A percentile compares a stretch with the other conserved stretches of the same genome.
phyloP scores from a whole-genome alignment of 306 rosid genomes.

The Pyrus communis region DNA sequence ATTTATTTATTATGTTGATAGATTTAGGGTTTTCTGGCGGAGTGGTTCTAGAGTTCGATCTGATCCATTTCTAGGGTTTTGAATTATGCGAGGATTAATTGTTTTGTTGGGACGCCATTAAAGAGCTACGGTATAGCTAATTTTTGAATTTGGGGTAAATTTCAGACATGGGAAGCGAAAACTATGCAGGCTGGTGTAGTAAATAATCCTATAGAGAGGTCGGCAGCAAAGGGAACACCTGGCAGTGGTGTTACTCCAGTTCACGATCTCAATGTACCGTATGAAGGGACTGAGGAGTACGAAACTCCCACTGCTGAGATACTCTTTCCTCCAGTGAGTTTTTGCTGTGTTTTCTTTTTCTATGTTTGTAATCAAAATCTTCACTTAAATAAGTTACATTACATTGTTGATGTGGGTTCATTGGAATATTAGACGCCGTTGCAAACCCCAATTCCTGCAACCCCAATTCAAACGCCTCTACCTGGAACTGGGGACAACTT shows the following conservation, averaged over 20 bases:
- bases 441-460: constrained; percentile 77
- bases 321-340: constrained; percentile 92
- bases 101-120: not conserved
- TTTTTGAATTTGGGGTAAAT: not conserved
- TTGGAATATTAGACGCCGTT: constrained; percentile 50
- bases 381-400: not conserved
- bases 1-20: not conserved
- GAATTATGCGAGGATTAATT: not conserved
- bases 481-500: constrained; percentile 66
- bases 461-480: constrained; percentile 89
- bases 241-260: constrained; percentile 89
- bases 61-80: constrained; percentile 28
- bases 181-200: constrained; percentile 84
- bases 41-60: constrained; percentile 50
- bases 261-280: constrained; percentile 96
- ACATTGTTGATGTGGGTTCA: constrained; percentile 18
- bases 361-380: not conserved
- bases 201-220: constrained; percentile 72
- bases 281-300: constrained; percentile 91
- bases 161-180: constrained; percentile 88
- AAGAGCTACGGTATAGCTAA: constrained; percentile 16
- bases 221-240: constrained; percentile 54
- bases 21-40: constrained; percentile 3
- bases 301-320: constrained; percentile 98
- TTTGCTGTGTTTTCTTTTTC: constrained; percentile 3